A percentile compares a stretch with the other conserved stretches of the same genome.
These are phyloP conservation scores for Corynespora cassiicola DNA, from an alignment of 2,329 filamentous ascomycete species.

Conservation along the genomic window DNA sequence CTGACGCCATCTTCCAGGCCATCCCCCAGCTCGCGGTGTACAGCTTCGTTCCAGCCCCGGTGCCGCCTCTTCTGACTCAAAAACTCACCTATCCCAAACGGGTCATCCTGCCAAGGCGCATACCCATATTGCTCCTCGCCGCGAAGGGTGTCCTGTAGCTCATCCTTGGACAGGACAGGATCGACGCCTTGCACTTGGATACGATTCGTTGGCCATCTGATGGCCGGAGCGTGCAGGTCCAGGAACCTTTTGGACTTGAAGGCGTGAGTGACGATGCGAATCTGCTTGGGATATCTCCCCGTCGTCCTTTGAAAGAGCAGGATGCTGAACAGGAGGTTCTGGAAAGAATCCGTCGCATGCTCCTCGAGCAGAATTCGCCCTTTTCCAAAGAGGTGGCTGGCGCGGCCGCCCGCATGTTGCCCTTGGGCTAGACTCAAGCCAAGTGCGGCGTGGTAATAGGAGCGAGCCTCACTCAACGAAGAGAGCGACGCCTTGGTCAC, in stretches of 20 bases:
- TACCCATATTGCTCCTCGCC: constrained; percentile 48
- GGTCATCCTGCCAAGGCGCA: constrained; percentile 46
- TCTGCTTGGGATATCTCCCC: constrained; percentile 47
- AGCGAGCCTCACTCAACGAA: constrained; percentile 41
- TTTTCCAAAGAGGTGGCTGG: constrained; percentile 38
- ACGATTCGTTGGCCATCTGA: constrained; percentile 50
- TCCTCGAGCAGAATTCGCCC: constrained; percentile 67
- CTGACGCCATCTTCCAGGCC: constrained; percentile 37
- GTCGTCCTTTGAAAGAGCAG: constrained; percentile 56
- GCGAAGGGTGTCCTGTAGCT: constrained; percentile 42
- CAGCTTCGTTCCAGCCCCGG: constrained; percentile 46
- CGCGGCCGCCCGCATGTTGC: constrained; percentile 28
- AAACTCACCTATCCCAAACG: constrained; percentile 43
- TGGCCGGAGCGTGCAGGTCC: constrained; percentile 47
- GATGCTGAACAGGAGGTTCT: constrained; percentile 82
- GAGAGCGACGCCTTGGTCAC: constrained; percentile 39
- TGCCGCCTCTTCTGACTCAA: constrained; percentile 47
- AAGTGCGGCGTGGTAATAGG: constrained; percentile 43
- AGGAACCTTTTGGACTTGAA: constrained; percentile 56
- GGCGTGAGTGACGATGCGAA: constrained; percentile 55
- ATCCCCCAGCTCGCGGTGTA: constrained; percentile 20
- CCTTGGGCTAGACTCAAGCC: constrained; percentile 29
- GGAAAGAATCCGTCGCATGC: constrained; percentile 81
- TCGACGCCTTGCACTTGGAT: constrained; percentile 54
- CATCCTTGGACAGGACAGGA: constrained; percentile 47